phyloP scores from a whole-genome alignment of 2,329 filamentous ascomycete genomes.

The Fusarium pseudonygamai region DNA sequence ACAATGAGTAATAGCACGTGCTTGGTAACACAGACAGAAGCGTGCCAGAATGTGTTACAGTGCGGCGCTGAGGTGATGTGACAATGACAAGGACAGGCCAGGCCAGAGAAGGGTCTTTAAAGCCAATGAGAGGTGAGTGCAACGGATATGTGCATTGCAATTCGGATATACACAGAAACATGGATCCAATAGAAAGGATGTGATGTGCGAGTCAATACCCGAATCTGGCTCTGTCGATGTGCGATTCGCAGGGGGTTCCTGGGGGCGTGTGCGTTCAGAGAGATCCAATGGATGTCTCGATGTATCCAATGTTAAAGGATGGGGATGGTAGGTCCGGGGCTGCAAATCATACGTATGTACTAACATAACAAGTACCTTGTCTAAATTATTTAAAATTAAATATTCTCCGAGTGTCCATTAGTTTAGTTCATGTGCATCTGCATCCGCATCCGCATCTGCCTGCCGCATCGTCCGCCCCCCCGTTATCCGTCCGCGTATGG shows the following conservation, averaged over 20 bases:
- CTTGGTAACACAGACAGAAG: constrained; percentile 10
- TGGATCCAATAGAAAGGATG: constrained; percentile 19
- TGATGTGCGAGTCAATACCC: constrained; percentile 1
- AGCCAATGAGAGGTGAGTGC: constrained; percentile 1
- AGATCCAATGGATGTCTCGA: background rate
- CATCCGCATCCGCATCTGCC: background rate
- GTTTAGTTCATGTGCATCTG: background rate
- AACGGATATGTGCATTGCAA: background rate
- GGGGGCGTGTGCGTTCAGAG: constrained; percentile 9
- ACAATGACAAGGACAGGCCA: background rate
- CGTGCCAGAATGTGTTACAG: constrained; percentile 6
- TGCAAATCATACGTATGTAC: background rate
- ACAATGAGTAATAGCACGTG: constrained; percentile 4
- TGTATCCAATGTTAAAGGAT: background rate
- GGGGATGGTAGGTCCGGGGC: background rate
- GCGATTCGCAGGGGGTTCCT: constrained; percentile 17
- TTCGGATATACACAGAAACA: background rate
- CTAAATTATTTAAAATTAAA: background rate
- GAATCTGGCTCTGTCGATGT: constrained; percentile 12
- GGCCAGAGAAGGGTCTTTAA: background rate
- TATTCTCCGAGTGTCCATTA: background rate
- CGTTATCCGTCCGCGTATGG: background rate
- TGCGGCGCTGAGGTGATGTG: background rate
- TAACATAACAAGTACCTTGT: background rate
- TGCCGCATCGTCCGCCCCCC: background rate